Evolutionary conservation across 176 grass and related monocot genomes (phyloP).

Genomic region (Eragrostis nindensis): DNA sequence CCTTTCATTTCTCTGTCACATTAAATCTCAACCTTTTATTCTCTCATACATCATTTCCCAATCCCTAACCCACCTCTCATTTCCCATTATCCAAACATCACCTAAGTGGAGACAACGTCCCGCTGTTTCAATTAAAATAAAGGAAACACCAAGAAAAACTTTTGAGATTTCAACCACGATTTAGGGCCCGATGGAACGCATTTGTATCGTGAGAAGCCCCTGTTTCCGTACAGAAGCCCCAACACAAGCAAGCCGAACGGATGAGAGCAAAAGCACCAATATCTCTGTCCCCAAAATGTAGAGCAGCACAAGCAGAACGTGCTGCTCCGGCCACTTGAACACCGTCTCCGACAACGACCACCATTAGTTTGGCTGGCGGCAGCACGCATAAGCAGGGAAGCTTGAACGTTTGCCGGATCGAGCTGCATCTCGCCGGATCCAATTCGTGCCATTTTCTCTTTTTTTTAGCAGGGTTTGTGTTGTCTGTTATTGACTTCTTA

Average conservation of each 20-base stretch:
- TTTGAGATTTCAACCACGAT: not conserved
- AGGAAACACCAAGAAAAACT: not conserved
- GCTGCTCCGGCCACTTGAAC: not conserved
- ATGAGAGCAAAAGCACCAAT: not conserved
- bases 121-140: not conserved
- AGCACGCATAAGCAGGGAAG: not conserved
- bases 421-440: not conserved
- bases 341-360: not conserved
- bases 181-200: not conserved
- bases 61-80: too few relatives aligned
- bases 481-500: too few relatives aligned
- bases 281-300: not conserved
- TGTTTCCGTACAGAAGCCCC: not conserved
- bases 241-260: not conserved
- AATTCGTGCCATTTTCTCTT: too few relatives aligned
- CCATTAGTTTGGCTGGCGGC: not conserved
- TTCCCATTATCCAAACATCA: too few relatives aligned
- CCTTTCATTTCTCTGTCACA: too few relatives aligned
- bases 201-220: not conserved
- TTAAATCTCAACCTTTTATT: too few relatives aligned
- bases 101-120: too few relatives aligned
- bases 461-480: too few relatives aligned
- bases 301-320: not conserved
- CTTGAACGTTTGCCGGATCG: not conserved
- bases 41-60: too few relatives aligned